A percentile compares a stretch with the other conserved stretches of the same genome.
These are phyloP conservation scores for Podosphaera leucotricha DNA, from an alignment of 2,329 filamentous ascomycete genomes.

Conservation along the genomic window DNA sequence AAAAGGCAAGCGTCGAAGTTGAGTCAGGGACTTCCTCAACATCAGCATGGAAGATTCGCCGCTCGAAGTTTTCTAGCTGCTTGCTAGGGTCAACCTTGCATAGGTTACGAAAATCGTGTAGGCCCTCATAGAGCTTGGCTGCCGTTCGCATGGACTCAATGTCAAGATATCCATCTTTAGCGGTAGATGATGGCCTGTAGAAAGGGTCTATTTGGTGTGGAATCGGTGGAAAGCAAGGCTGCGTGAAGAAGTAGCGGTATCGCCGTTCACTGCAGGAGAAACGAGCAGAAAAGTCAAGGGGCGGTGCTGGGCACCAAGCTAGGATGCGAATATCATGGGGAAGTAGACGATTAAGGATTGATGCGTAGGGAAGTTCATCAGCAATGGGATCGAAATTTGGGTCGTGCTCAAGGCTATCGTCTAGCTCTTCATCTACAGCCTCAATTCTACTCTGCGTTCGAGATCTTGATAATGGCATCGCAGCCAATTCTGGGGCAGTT, in stretches of 20 bases:
- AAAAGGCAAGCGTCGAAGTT: conserved; percentile 30
- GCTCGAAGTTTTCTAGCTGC: conserved; percentile 62
- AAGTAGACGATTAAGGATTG: conserved; percentile 65
- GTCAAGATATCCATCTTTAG: conserved; percentile 57
- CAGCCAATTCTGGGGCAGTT: conserved; percentile 9
- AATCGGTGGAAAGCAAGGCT: conserved; percentile 58
- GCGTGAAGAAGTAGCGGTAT: conserved; percentile 96
- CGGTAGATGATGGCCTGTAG: conserved; percentile 11
- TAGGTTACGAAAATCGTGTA: conserved; percentile 90
- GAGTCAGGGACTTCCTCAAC: conserved; percentile 44
- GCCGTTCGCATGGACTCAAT: conserved; percentile 68
- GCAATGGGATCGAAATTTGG: conserved; percentile 39
- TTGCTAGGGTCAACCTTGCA: conserved; percentile 85
- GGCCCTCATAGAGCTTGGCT: conserved; percentile 55
- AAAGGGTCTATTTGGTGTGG: conserved; percentile 25
- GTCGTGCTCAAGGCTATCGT: conserved; percentile 12
- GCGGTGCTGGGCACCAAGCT: conserved; percentile 75
- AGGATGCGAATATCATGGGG: conserved; percentile 75
- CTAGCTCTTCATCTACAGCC: conserved; percentile 4
- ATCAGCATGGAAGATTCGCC: conserved; percentile 57
- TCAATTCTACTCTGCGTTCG: conserved; percentile 5
- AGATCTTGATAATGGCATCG: conserved; percentile 10
- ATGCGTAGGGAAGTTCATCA: conserved; percentile 68
- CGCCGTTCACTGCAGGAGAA: conserved; percentile 81
- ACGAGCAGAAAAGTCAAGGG: conserved; percentile 61